Evolutionary conservation across 768 basidiomycete species (phyloP).

Genomic region (Mycena galericulata): DNA sequence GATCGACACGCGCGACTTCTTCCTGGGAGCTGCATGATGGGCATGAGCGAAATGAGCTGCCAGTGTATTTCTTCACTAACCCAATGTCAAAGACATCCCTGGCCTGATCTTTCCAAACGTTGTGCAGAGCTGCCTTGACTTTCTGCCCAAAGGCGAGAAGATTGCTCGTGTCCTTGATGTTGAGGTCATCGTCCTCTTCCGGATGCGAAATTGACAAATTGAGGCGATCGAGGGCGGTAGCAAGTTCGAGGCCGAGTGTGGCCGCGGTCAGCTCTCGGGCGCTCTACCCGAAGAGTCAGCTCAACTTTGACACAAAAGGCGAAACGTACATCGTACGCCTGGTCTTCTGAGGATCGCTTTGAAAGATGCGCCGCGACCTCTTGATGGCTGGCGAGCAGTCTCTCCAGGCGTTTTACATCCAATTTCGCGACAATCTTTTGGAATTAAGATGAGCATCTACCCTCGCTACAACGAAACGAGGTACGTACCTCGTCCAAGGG

Average conservation of each 20-base stretch:
- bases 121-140: constrained; percentile 72
- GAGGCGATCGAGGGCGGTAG: constrained; percentile 72
- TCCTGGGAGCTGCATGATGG: constrained; percentile 74
- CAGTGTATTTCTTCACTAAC: constrained; percentile 54
- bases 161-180: constrained; percentile 52
- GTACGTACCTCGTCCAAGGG: constrained; percentile 78
- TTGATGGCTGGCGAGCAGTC: constrained; percentile 70
- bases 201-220: constrained; percentile 62
- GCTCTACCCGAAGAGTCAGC: constrained; percentile 61
- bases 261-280: constrained; percentile 86
- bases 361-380: constrained; percentile 75
- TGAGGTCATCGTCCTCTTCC: constrained; percentile 57
- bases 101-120: constrained; percentile 78
- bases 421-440: constrained; percentile 64
- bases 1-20: constrained; percentile 75
- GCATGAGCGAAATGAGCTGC: background rate
- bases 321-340: constrained; percentile 78
- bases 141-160: constrained; percentile 64
- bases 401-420: constrained; percentile 65
- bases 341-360: constrained; percentile 81
- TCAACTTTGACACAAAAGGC: background rate
- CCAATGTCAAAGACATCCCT: constrained; percentile 86
- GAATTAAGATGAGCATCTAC: background rate
- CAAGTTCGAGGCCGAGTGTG: constrained; percentile 86
- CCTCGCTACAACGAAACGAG: background rate